Conservation (phyloP, 108 stramenopile species). For the Cyclostephanos tholiformis region DNA sequence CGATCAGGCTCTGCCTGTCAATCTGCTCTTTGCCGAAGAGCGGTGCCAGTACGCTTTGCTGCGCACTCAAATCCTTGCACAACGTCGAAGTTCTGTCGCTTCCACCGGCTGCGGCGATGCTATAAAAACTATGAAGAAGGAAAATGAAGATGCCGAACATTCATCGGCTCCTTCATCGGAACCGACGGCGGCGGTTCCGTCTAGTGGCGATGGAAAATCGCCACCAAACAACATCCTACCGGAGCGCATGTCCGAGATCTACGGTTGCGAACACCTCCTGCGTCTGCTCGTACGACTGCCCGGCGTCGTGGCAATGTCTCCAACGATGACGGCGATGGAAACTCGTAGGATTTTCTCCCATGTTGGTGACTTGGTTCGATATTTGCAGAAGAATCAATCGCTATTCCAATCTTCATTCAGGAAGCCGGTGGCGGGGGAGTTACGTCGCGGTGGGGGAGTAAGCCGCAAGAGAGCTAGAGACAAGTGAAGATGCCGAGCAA, state of each 20-base stretch:
- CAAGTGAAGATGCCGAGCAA: too few relatives aligned
- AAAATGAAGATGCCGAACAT: not conserved
- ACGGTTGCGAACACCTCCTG: conserved; percentile 71
- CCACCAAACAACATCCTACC: conserved; percentile 11
- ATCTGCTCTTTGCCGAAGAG: conserved; percentile 68
- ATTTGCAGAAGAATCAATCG: conserved; percentile 70
- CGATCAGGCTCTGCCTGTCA: conserved; percentile 65
- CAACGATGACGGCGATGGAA: conserved; percentile 37
- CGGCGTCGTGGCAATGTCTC: conserved; percentile 39
- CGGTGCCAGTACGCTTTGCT: conserved; percentile 46
- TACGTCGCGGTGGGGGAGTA: not conserved
- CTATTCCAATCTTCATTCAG: conserved; percentile 19
- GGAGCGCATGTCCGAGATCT: conserved; percentile 48
- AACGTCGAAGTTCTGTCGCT: conserved; percentile 26
- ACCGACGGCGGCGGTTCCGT: not conserved
- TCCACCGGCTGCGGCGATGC: not conserved
- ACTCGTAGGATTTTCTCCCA: conserved; percentile 58
- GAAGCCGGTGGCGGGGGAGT: conserved; percentile 15
- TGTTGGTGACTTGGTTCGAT: conserved; percentile 69
- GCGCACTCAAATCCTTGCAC: conserved; percentile 29
- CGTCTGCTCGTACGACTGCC: conserved; percentile 66
- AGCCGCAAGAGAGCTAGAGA: too few relatives aligned
- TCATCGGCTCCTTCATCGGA: not conserved
- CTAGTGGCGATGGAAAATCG: not conserved
- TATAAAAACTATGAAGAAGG: not conserved